These are phyloP conservation scores for Thyridium curvatum DNA, from an alignment of 2,329 filamentous ascomycete genomes.

Conservation along the genomic window DNA sequence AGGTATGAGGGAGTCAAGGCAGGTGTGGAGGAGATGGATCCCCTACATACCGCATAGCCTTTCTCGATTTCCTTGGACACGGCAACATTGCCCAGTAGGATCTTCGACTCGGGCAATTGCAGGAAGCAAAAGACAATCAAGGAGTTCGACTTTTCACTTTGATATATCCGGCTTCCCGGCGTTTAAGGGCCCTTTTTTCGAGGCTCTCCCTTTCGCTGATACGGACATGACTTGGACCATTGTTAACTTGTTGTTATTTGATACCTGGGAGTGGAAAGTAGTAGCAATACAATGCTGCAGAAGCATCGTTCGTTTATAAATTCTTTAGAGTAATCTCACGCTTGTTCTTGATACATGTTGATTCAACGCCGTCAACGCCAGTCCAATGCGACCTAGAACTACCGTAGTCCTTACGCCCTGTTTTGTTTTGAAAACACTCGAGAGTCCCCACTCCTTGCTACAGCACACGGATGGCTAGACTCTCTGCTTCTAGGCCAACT, in stretches of 20 bases:
- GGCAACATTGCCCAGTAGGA: neutral
- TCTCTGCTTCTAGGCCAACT: no score
- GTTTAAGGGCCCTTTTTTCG: no score
- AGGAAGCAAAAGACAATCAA: neutral
- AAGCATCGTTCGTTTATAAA: constrained; percentile 5
- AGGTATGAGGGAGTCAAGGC: constrained; percentile 54
- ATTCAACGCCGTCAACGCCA: no score
- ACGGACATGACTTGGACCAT: constrained; percentile 1
- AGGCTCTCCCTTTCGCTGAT: no score
- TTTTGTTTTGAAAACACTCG: neutral
- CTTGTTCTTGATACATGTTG: no score
- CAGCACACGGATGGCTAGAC: no score
- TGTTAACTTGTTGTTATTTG: constrained; percentile 2
- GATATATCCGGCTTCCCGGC: no score
- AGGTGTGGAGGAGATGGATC: constrained; percentile 62
- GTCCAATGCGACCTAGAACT: neutral
- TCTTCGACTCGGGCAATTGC: constrained; percentile 1
- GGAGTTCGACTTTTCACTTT: neutral
- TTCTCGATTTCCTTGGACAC: no score
- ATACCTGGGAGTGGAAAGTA: constrained; percentile 6
- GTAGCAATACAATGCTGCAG: constrained; percentile 5
- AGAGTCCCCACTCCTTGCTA: no score
- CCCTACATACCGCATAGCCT: constrained; percentile 38
- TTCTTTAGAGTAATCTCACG: neutral
- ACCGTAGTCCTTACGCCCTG: neutral